These are phyloP conservation scores for Ogataea salicorniae DNA, from an alignment of 805 yeast species.

Conservation along the genomic window DNA sequence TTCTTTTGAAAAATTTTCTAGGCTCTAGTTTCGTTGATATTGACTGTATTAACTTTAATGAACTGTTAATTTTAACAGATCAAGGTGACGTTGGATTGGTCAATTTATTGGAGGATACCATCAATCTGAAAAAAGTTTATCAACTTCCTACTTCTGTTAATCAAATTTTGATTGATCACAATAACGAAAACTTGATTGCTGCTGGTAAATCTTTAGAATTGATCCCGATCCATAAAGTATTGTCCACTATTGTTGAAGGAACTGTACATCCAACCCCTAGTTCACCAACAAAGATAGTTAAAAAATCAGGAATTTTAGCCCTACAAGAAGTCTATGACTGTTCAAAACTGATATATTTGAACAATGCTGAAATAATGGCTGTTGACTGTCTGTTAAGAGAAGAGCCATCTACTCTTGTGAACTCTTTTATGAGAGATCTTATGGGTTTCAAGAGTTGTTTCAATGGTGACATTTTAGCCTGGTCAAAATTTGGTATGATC, in stretches of 20 bases:
- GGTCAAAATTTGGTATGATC: slow-evolving; percentile 39
- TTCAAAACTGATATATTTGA: slow-evolving; percentile 29
- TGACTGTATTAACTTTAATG: slow-evolving; percentile 31
- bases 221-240: slow-evolving; percentile 14
- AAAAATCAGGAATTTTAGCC: slow-evolving; percentile 30
- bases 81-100: slow-evolving; percentile 31
- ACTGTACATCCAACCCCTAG: slow-evolving; percentile 20
- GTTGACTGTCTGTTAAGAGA: slow-evolving; percentile 19
- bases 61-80: slow-evolving; percentile 33
- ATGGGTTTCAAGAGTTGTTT: slow-evolving; percentile 35
- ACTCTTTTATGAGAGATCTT: slow-evolving; percentile 34
- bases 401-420: slow-evolving; percentile 24
- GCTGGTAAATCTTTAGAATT: slow-evolving; percentile 13
- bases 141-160: slow-evolving; percentile 16
- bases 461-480: slow-evolving; percentile 31
- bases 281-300: slow-evolving; percentile 26
- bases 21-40: slow-evolving; percentile 46
- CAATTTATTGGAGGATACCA: slow-evolving; percentile 21
- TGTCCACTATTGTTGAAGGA: slow-evolving; percentile 5
- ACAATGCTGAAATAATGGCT: slow-evolving; percentile 33
- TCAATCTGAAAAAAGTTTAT: slow-evolving; percentile 15
- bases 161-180: slow-evolving; percentile 20
- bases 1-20: slow-evolving; percentile 45
- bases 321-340: slow-evolving; percentile 20
- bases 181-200: slow-evolving; percentile 11